Conservation (phyloP, 441 rosid species). For the Syzygium syzygioides region DNA sequence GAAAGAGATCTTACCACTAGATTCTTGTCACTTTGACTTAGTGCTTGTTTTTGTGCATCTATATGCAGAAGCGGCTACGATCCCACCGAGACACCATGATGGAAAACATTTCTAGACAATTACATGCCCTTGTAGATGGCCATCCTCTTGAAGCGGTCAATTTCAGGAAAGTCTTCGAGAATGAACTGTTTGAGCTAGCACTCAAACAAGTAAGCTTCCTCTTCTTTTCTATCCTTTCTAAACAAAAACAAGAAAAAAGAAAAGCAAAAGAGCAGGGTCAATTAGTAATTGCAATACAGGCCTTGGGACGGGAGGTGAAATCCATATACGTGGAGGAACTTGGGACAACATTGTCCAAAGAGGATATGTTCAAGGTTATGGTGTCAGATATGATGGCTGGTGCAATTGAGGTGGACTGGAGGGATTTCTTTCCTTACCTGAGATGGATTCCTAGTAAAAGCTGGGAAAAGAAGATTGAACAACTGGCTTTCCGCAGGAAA, state of each 20-base stretch:
- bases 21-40: background rate
- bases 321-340: slow-evolving; percentile 64
- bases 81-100: slow-evolving; percentile 51
- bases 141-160: slow-evolving; percentile 41
- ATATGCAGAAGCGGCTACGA: slow-evolving; percentile 53
- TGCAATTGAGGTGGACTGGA: slow-evolving; percentile 87
- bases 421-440: slow-evolving; percentile 90
- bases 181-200: slow-evolving; percentile 61
- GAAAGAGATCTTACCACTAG: background rate
- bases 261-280: background rate
- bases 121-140: slow-evolving; percentile 31
- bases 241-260: background rate
- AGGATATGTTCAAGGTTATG: slow-evolving; percentile 42
- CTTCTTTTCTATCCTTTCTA: background rate
- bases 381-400: slow-evolving; percentile 76
- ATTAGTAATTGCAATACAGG: slow-evolving; percentile 24
- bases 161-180: slow-evolving; percentile 68
- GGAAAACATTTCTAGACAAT: slow-evolving; percentile 36
- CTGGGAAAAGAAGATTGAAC: slow-evolving; percentile 45
- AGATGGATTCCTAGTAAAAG: slow-evolving; percentile 72
- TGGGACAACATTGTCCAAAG: slow-evolving; percentile 42
- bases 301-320: slow-evolving; percentile 58
- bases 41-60: background rate
- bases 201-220: slow-evolving; percentile 62
- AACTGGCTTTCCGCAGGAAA: slow-evolving; percentile 41